Evolutionary conservation across 345 rosid genomes (phyloP).

Genomic region (Eucalyptus albens): DNA sequence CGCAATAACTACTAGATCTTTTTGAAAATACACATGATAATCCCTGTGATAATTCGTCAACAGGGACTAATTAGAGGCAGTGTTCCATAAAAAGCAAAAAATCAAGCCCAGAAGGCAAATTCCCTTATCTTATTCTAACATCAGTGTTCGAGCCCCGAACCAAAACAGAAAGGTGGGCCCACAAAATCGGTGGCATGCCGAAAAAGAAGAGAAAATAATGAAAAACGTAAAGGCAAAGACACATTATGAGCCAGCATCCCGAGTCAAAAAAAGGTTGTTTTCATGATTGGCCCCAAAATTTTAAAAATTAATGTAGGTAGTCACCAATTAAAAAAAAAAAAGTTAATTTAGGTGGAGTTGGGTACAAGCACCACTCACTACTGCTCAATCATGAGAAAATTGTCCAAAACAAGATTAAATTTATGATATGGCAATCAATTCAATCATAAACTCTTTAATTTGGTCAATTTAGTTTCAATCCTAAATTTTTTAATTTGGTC

Average conservation of each 20-base stretch:
- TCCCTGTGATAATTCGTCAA: background rate
- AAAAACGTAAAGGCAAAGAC: background rate
- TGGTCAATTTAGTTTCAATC: too few species aligned
- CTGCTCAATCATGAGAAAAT: background rate
- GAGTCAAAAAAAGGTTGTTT: background rate
- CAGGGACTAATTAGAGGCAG: background rate
- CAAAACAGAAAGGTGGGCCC: background rate
- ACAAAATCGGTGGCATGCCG: background rate
- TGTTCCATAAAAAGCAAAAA: background rate
- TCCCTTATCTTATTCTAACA: background rate
- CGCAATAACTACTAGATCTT: background rate
- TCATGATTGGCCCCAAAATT: background rate
- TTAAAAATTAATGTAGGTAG: background rate
- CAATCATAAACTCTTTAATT: too few species aligned
- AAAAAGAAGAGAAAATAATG: background rate
- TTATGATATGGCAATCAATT: rapidly evolving
- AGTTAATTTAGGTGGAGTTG: background rate
- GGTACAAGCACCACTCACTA: background rate
- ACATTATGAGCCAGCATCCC: background rate
- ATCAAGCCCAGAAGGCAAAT: background rate
- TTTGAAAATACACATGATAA: background rate
- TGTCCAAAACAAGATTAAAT: background rate
- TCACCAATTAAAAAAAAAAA: background rate
- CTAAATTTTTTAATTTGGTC: rapidly evolving
- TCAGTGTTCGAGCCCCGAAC: background rate